These are phyloP conservation scores for Aureobasidium sp. DNA, from an alignment of 2,329 filamentous ascomycete species.

Conservation along the genomic window DNA sequence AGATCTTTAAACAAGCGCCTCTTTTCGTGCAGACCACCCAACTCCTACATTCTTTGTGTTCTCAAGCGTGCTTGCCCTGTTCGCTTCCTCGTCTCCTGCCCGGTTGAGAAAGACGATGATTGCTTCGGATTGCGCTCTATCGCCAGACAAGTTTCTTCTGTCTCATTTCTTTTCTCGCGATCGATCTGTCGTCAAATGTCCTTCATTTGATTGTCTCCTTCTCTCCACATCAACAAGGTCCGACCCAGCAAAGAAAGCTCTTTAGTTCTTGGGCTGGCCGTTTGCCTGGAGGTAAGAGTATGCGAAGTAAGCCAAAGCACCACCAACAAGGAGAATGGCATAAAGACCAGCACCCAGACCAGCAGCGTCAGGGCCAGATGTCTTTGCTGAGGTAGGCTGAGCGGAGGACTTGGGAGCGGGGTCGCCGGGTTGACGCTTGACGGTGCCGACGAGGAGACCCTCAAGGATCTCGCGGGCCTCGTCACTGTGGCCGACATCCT, in stretches of 20 bases:
- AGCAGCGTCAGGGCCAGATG: slow-evolving; percentile 39
- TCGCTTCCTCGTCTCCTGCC: not conserved
- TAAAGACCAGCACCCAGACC: slow-evolving; percentile 73
- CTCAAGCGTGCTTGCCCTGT: not conserved
- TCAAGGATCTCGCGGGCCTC: slow-evolving; percentile 93
- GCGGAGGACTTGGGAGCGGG: slow-evolving; percentile 59
- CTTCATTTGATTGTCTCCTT: not conserved
- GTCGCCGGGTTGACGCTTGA: slow-evolving; percentile 81
- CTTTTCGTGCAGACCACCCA: not conserved
- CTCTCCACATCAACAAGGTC: not conserved
- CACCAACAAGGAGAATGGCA: slow-evolving; percentile 71
- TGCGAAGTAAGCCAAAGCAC: slow-evolving; percentile 66
- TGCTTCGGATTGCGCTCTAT: not conserved
- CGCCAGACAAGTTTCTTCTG: not conserved
- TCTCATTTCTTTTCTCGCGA: not conserved
- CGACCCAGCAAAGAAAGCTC: not conserved
- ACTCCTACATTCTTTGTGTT: not conserved
- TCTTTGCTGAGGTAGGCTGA: slow-evolving; percentile 44
- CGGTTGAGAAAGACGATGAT: not conserved
- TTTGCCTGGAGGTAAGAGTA: slow-evolving; percentile 72
- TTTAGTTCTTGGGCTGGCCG: slow-evolving; percentile 8
- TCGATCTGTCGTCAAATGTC: not conserved
- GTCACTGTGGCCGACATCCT: slow-evolving; percentile 98
- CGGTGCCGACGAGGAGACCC: slow-evolving; percentile 62
- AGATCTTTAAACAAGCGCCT: not conserved